Percentiles rank a stretch among this genome's conserved stretches.
phyloP scores from a whole-genome alignment of 2,329 filamentous ascomycete genomes.

The Cordyceps tenuipes region DNA sequence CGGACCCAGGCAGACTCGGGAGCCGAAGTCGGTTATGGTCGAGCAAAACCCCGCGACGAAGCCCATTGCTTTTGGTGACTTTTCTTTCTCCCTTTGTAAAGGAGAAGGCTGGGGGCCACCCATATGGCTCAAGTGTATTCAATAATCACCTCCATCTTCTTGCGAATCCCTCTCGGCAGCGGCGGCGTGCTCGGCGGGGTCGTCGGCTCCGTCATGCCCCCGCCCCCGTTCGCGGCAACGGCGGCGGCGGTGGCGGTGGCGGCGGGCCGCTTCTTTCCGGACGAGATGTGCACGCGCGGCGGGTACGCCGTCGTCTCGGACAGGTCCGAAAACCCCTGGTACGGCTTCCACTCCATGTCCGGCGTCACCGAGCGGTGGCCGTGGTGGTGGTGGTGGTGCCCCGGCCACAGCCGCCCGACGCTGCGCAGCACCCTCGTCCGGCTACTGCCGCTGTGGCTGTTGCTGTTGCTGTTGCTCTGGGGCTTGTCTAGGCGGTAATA shows the following conservation, averaged over 20 bases:
- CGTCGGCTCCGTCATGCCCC: background rate
- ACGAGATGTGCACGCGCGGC: background rate
- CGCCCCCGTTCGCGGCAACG: background rate
- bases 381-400: background rate
- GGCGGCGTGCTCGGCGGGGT: background rate
- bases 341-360: background rate
- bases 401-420: background rate
- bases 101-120: background rate
- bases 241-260: background rate
- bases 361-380: background rate
- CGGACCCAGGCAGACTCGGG: background rate
- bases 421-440: too few relatives aligned
- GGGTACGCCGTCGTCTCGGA: background rate
- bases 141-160: background rate
- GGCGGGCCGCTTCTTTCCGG: background rate
- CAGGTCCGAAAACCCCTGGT: background rate
- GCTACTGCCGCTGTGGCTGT: too few relatives aligned
- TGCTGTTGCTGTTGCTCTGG: background rate
- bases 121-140: too few relatives aligned
- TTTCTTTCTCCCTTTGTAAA: too few relatives aligned
- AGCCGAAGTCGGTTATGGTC: background rate
- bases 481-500: background rate
- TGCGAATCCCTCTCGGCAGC: background rate
- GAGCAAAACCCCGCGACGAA: background rate
- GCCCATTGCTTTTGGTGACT: background rate